Base-by-base conservation (phyloP, 1,284 basidiomycete genomes). In the Athelia psychrophila region DNA sequence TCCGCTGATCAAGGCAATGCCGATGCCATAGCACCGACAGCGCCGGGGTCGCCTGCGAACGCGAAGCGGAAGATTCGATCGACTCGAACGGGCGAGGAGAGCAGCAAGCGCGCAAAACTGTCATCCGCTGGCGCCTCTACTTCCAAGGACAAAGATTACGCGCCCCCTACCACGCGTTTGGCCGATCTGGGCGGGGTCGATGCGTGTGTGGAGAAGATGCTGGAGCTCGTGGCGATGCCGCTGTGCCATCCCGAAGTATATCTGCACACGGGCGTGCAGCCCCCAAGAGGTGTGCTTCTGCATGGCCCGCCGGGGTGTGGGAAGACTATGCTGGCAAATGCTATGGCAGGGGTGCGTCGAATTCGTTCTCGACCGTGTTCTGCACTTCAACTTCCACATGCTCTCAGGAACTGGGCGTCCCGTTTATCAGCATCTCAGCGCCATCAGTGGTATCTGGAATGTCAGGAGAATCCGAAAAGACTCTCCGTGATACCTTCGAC, bases 301-400 rank as follows among this genome's bases (percentile, higher is more conserved):
- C 93, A 98, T 68, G 97, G 96, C 1, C 96, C 96, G 2, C 95
- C 96, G 0, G 96, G 96, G 8, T 98, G 95, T 64, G 97, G 97
- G 13, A 99, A 99, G 73, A 97, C 95, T 0, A 71, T 95, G 63
- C 71, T 96, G 18, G 94, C 94, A 9, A 88, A 92, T 66, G 95
- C 96, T 19, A 90, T 98, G 48, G 95, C 95, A 36, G 96, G 95
- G 53, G 93, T 93, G 64, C 64, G 86, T 78, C n/a, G 32, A 25
- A 2, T 47, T 24, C 13, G 22, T 8, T 30, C 15, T 25, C 30
- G 45, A 27, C 57, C 22, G 56, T 45, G 47, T 49, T 49, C 2
- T 18, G 13, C 44, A 22, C 20, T 6, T 5, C 20, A 8, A 9
- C 25, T 48, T 36, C 15, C 33, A 16, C 24, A 23, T 48, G 6